Conservation (phyloP, 371 early-diverging fungal genomes). For the Apophysomyces variabilis region DNA sequence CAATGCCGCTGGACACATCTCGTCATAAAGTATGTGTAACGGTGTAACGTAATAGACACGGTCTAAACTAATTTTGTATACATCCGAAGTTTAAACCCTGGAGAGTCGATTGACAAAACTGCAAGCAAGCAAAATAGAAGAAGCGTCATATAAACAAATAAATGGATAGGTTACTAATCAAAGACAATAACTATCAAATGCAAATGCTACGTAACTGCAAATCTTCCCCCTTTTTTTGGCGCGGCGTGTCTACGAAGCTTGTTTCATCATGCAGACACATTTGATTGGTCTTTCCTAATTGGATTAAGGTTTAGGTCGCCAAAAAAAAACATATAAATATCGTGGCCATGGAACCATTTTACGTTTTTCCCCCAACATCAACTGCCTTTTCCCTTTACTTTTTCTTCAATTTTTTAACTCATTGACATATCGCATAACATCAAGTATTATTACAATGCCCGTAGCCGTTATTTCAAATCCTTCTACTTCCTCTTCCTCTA, state of each 20-base stretch:
- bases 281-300: conserved; percentile 1
- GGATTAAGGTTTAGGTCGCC: not conserved
- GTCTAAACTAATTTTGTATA: not conserved
- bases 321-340: conserved; percentile 5
- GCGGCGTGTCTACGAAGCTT: not conserved
- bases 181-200: not conserved
- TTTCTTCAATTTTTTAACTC: not conserved
- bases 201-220: conserved; percentile 8
- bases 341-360: not conserved
- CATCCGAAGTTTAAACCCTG: not conserved
- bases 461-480: conserved; percentile 4
- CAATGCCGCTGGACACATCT: conserved; percentile 4
- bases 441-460: conserved; percentile 6
- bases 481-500: not conserved
- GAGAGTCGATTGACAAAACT: conserved; percentile 3
- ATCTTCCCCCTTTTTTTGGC: not conserved
- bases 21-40: conserved; percentile 7
- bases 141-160: not conserved
- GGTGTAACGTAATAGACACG: not conserved
- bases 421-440: not conserved
- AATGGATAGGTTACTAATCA: not conserved
- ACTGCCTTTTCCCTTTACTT: not conserved
- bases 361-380: not conserved
- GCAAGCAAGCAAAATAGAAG: not conserved
- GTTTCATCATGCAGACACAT: conserved; percentile 6